Evolutionary conservation across 441 rosid genomes (phyloP).

Genomic region (Adansonia madagascariensis): DNA sequence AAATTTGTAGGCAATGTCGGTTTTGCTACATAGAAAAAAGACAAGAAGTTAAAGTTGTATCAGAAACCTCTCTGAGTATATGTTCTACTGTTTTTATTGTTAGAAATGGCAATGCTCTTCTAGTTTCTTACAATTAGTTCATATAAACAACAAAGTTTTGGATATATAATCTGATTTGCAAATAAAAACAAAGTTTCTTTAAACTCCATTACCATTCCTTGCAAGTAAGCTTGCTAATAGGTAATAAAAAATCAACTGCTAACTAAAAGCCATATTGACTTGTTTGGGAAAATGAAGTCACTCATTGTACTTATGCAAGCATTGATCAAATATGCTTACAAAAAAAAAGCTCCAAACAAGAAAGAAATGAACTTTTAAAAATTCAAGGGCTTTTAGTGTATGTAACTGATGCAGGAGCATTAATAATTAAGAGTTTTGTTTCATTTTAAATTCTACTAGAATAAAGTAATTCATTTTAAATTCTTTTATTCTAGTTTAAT

Average conservation of each 20-base stretch:
- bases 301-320: not conserved
- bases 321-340: not conserved
- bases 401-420: too few species aligned
- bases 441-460: too few species aligned
- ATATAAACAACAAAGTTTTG: not conserved
- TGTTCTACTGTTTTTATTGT: not conserved
- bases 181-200: not conserved
- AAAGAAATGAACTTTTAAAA: not conserved
- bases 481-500: too few species aligned
- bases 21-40: conserved; percentile 61
- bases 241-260: not conserved
- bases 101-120: conserved; percentile 11
- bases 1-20: conserved; percentile 83
- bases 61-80: conserved; percentile 16
- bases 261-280: conserved; percentile 8
- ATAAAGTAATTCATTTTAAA: too few species aligned
- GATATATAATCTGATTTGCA: not conserved
- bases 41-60: conserved; percentile 18
- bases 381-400: not conserved
- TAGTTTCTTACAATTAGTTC: not conserved
- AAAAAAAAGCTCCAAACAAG: not conserved
- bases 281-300: not conserved
- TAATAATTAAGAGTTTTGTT: too few species aligned
- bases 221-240: not conserved
- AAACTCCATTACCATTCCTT: not conserved